These are phyloP conservation scores for Gnomoniopsis sp. DNA, from an alignment of 2,329 filamentous ascomycete genomes.

Conservation along the genomic window DNA sequence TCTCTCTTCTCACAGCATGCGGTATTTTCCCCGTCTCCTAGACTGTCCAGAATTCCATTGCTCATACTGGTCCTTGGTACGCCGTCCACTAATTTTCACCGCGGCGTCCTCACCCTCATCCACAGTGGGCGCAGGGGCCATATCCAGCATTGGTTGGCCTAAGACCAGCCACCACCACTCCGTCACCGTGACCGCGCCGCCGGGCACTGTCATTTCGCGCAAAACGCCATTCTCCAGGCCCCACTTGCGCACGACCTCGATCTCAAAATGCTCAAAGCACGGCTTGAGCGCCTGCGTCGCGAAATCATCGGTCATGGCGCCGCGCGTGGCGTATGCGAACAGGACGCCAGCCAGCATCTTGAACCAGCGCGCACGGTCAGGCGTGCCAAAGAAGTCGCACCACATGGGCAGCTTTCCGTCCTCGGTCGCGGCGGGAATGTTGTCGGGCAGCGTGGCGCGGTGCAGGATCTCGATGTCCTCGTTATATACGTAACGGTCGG, in stretches of 20 bases:
- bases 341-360: slow-evolving; percentile 60
- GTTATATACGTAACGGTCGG: slow-evolving; percentile 50
- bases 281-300: slow-evolving; percentile 55
- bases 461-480: slow-evolving; percentile 21
- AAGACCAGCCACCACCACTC: slow-evolving; percentile 69
- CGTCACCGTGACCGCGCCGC: slow-evolving; percentile 30
- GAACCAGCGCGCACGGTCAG: slow-evolving; percentile 60
- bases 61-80: slow-evolving; percentile 11
- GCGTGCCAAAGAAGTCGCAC: slow-evolving; percentile 64
- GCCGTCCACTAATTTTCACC: not conserved
- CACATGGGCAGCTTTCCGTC: slow-evolving; percentile 62
- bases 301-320: slow-evolving; percentile 50
- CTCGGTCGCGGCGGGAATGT: slow-evolving; percentile 39
- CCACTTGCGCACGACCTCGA: slow-evolving; percentile 57
- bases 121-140: not conserved
- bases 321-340: slow-evolving; percentile 60
- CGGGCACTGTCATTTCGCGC: slow-evolving; percentile 34
- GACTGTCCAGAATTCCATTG: slow-evolving; percentile 5
- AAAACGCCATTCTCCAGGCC: slow-evolving; percentile 51
- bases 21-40: slow-evolving; percentile 12
- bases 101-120: not conserved
- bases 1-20: slow-evolving; percentile 1
- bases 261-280: slow-evolving; percentile 61
- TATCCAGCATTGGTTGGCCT: slow-evolving; percentile 27
- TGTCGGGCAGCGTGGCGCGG: slow-evolving; percentile 25